phyloP scores from a whole-genome alignment of 306 rosid species.

The Gastrolobium villosum region DNA sequence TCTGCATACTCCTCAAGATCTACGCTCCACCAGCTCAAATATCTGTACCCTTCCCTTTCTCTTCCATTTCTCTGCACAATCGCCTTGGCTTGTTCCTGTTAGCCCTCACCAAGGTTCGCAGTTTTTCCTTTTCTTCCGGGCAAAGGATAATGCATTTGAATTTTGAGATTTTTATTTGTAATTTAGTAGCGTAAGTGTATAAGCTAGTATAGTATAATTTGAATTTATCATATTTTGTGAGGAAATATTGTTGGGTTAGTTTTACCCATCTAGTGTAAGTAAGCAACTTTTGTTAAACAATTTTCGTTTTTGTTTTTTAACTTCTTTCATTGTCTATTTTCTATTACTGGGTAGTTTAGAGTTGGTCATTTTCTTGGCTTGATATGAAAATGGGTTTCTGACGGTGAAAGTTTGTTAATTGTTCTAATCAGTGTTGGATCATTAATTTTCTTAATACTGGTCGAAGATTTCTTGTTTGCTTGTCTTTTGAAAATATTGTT shows the following conservation, averaged over 20 bases:
- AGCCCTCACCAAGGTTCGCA: slow-evolving; percentile 80
- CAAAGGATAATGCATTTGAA: not conserved
- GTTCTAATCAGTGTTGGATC: too few species aligned
- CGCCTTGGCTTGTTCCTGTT: slow-evolving; percentile 82
- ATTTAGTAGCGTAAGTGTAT: too few species aligned
- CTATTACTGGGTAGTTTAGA: not conserved
- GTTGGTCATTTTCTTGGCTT: too few species aligned
- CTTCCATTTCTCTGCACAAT: slow-evolving; percentile 82
- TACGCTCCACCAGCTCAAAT: slow-evolving; percentile 77
- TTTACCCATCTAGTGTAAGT: too few species aligned
- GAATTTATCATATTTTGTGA: not conserved
- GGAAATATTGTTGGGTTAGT: not conserved
- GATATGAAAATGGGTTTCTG: too few species aligned
- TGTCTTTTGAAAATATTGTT: slow-evolving; percentile 16
- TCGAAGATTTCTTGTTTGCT: slow-evolving; percentile 17
- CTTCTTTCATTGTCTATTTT: not conserved
- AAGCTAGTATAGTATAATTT: not conserved
- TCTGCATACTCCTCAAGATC: slow-evolving; percentile 85
- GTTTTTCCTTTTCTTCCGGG: not conserved
- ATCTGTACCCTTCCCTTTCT: slow-evolving; percentile 77
- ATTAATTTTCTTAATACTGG: too few species aligned
- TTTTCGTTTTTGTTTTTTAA: too few species aligned
- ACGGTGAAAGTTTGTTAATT: too few species aligned
- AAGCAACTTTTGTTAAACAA: not conserved
- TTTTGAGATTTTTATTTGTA: not conserved